Evolutionary conservation across 768 basidiomycete genomes (phyloP), one percentile per base, ranked within the genome.

Genomic region (Sutorius australiensis): DNA sequence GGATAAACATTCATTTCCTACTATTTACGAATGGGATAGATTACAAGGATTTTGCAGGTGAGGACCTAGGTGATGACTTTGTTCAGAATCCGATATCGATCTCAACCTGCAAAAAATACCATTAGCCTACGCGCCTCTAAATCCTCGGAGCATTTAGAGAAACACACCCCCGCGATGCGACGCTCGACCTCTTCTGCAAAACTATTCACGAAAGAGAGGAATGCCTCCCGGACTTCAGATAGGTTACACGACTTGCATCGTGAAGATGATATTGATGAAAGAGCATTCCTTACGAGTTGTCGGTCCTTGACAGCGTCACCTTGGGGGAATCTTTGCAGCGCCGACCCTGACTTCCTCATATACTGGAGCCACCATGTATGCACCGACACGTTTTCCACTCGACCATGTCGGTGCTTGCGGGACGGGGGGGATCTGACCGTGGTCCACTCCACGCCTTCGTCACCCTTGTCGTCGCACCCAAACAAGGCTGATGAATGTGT

Each of bases 311-410:
- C 51, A 6, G 21, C 28, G 1, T 46, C 11, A 0, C 51, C 33
- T 0, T 19, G 17, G 12, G 60, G 53, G 6, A 17, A 30, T 36
- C 28, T 40, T 28, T 36, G 51, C 48, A 64, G 13, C 0, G 37
- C 53, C 0, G 8, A 6, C 40, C 50, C 36, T 16, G 60, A 53
- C 48, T 48, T 59, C 17, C 6, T 55, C 60, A 56, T 55, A 17
- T 58, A 64, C 13, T 58, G 39, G 1, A 36, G 0, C 62, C 59
- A 63, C 61, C 55, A 64, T 1, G 0, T 32, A 30, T 63, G 56
- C 42, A 52, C 50, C 1, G 13, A 14, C 11, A 49, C 7, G 1
- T 0, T 0, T 27, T 55, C 51, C 21, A 7, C 3, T 42, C 53
- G 52, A 16, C 58, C 51, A 0, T 0, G 5, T 30, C 0, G 52